These are phyloP conservation scores for Penicillium sp. DNA, from an alignment of 2,329 filamentous ascomycete species.

Conservation along the genomic window DNA sequence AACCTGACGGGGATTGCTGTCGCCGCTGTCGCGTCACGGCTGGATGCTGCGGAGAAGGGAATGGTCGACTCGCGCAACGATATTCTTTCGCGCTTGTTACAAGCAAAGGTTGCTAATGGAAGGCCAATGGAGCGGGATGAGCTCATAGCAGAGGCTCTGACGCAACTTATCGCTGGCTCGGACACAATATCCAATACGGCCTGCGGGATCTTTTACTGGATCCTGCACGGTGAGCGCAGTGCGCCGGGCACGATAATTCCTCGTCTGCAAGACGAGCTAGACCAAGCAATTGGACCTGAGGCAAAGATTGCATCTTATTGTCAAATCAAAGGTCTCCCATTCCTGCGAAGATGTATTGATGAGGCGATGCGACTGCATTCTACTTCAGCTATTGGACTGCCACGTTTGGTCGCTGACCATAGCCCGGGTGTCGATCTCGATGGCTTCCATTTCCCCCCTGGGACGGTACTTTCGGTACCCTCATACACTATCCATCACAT, in stretches of 20 bases:
- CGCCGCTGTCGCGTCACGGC: conserved; percentile 12
- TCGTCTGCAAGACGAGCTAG: conserved; percentile 17
- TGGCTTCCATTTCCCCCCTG: conserved; percentile 18
- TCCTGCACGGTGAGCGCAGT: conserved; percentile 20
- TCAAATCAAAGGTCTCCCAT: conserved; percentile 23
- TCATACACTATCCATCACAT: conserved; percentile 37
- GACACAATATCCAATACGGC: conserved; percentile 29
- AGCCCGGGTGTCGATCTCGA: conserved; percentile 12
- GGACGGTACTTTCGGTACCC: conserved; percentile 34
- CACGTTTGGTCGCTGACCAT: conserved; percentile 20
- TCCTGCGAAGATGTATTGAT: conserved; percentile 25
- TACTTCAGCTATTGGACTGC: conserved; percentile 20
- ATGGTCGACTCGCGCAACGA: conserved; percentile 19
- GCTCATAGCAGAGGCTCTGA: conserved; percentile 27
- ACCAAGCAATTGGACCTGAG: conserved; percentile 14
- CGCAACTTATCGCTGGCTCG: conserved; percentile 30
- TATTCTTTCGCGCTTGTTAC: conserved; percentile 26
- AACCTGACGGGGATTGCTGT: conserved; percentile 21
- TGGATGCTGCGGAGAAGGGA: conserved; percentile 13
- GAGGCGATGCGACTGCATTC: conserved; percentile 28
- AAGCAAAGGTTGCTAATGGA: conserved; percentile 24
- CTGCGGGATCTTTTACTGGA: conserved; percentile 21
- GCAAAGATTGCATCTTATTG: conserved; percentile 9
- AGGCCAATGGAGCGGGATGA: conserved; percentile 24
- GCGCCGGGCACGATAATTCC: conserved; percentile 12